Conservation (phyloP, 768 basidiomycete genomes). For the Leccinellum albellum region DNA sequence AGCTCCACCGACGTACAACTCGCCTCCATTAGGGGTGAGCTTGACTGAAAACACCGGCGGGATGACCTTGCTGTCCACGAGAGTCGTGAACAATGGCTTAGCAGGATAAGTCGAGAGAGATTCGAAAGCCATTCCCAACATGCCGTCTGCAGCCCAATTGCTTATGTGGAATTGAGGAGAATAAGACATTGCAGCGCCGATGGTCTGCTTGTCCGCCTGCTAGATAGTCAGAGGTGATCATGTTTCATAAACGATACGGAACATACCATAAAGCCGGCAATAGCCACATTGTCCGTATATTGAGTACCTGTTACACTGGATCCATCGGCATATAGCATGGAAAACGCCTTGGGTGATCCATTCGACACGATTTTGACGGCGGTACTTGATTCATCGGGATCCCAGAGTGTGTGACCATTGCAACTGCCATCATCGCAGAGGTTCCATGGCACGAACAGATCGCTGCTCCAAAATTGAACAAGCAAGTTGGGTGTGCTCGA, state of each 20-base stretch:
- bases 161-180: background rate
- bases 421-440: background rate
- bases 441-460: background rate
- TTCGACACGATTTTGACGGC: background rate
- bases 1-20: background rate
- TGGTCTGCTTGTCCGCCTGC: background rate
- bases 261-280: background rate
- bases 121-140: background rate
- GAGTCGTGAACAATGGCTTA: background rate
- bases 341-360: background rate
- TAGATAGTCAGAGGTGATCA: background rate
- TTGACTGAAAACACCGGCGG: background rate
- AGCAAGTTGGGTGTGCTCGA: background rate
- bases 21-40: background rate
- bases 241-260: background rate
- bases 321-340: background rate
- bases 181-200: background rate
- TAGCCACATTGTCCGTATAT: background rate
- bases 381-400: background rate
- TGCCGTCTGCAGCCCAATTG: background rate
- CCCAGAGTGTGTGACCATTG: background rate
- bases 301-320: background rate
- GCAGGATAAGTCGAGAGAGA: background rate
- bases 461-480: background rate
- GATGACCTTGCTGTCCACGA: background rate